Evolutionary conservation across 1,139 yeast species (phyloP).

Genomic region (Suhomyces chickasaworum): DNA sequence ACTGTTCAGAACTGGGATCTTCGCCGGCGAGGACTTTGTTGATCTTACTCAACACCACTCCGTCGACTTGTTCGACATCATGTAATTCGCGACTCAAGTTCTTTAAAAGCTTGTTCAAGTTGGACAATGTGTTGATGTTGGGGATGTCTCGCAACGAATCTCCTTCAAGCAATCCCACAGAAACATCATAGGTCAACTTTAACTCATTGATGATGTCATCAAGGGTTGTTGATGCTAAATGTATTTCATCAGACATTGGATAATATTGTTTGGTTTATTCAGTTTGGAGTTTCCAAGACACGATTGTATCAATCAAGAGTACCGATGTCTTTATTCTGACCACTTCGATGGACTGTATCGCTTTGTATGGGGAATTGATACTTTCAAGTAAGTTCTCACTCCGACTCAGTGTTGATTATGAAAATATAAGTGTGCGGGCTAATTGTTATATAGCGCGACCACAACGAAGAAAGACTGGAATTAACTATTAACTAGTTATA

Average conservation of each 20-base stretch:
- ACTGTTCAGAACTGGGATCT: constrained; percentile 15
- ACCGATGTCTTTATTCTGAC: neutral
- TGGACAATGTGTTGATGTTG: constrained; percentile 43
- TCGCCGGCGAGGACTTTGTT: constrained; percentile 17
- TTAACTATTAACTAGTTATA: no score
- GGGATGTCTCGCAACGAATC: constrained; percentile 54
- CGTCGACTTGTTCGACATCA: constrained; percentile 49
- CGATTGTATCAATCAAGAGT: neutral
- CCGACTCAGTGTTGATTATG: neutral
- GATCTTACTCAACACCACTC: constrained; percentile 33
- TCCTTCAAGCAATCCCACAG: constrained; percentile 63
- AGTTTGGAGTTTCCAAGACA: neutral
- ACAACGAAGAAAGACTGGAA: no score
- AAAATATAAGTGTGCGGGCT: neutral
- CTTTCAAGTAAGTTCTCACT: neutral
- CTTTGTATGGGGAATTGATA: neutral
- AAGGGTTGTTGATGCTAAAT: constrained; percentile 44
- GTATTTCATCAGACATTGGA: constrained; percentile 9
- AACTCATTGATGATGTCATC: constrained; percentile 56
- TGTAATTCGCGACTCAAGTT: constrained; percentile 53
- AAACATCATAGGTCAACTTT: constrained; percentile 57
- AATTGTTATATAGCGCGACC: neutral
- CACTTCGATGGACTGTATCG: neutral
- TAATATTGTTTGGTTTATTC: neutral
- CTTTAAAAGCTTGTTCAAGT: constrained; percentile 48